phyloP scores from a whole-genome alignment of 163 green algal species.

The Scenedesmus sp. region DNA sequence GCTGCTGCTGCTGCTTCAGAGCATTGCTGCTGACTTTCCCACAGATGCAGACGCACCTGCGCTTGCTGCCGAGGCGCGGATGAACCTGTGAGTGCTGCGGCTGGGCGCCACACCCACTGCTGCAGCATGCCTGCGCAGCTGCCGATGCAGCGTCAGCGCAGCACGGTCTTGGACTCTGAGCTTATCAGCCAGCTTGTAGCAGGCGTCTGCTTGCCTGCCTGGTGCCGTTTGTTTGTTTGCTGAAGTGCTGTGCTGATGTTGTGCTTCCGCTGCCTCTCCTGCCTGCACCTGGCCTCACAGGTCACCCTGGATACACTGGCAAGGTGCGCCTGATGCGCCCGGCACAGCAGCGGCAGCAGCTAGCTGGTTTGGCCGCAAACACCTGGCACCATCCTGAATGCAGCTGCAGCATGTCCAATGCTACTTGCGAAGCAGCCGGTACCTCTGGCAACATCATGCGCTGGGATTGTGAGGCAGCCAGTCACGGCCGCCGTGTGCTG shows the following conservation, averaged over 20 bases:
- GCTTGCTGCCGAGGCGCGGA: conserved; percentile 61
- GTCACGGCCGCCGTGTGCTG: background rate
- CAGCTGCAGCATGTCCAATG: background rate
- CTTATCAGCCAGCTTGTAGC: background rate
- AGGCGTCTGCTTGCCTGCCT: background rate
- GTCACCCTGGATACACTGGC: conserved; percentile 13
- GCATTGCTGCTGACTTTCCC: conserved; percentile 33
- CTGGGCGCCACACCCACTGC: too few relatives aligned
- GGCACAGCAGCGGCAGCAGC: background rate
- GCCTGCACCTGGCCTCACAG: background rate
- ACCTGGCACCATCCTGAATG: background rate
- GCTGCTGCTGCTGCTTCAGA: conserved; percentile 33
- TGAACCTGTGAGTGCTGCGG: conserved; percentile 49
- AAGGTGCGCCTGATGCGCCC: background rate
- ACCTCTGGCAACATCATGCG: background rate
- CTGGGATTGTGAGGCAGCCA: background rate
- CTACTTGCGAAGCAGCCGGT: background rate
- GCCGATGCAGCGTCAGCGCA: background rate
- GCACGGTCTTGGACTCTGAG: background rate
- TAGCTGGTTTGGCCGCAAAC: background rate
- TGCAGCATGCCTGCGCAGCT: background rate
- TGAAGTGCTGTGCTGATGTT: too few relatives aligned
- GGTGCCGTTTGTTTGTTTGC: background rate
- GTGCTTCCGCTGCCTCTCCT: background rate
- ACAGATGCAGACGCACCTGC: conserved; percentile 57